Percentiles rank a stretch among this genome's conserved stretches.
Conservation (phyloP, 2,329 filamentous ascomycete genomes). For the Colletotrichum tofieldiae region DNA sequence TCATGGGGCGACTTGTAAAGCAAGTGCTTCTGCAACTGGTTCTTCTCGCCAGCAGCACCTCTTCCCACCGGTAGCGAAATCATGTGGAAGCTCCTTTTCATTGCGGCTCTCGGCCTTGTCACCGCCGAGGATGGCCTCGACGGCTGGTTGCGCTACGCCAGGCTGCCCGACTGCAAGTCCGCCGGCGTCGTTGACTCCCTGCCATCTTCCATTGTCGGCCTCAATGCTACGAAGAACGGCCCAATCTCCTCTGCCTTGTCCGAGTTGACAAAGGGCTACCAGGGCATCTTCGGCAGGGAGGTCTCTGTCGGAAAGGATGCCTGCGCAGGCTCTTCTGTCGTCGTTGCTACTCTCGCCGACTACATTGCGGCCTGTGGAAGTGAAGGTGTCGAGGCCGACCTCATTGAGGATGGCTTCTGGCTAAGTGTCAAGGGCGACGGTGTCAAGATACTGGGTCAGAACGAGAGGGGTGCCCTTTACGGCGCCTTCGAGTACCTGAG, state of each 20-base stretch:
- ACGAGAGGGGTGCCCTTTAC: constrained; percentile 78
- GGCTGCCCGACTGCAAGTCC: constrained; percentile 53
- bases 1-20: constrained; percentile 1
- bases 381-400: constrained; percentile 51
- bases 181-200: constrained; percentile 55
- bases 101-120: constrained; percentile 54
- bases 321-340: constrained; percentile 39
- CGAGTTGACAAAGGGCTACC: constrained; percentile 72
- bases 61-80: not conserved
- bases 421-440: constrained; percentile 63
- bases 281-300: constrained; percentile 68
- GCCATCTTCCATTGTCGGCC: constrained; percentile 65
- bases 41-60: constrained; percentile 15
- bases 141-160: constrained; percentile 77
- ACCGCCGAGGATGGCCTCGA: constrained; percentile 73
- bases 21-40: constrained; percentile 33
- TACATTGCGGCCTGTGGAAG: constrained; percentile 59
- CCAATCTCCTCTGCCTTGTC: constrained; percentile 73
- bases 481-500: constrained; percentile 80
- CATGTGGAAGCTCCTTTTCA: constrained; percentile 50
- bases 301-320: constrained; percentile 50
- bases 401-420: constrained; percentile 74
- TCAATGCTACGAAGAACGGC: constrained; percentile 68
- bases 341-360: constrained; percentile 46
- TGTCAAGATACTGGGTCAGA: constrained; percentile 74